Conservation (phyloP, 2,329 filamentous ascomycete genomes). For the Hirsutella rhossiliensis region DNA sequence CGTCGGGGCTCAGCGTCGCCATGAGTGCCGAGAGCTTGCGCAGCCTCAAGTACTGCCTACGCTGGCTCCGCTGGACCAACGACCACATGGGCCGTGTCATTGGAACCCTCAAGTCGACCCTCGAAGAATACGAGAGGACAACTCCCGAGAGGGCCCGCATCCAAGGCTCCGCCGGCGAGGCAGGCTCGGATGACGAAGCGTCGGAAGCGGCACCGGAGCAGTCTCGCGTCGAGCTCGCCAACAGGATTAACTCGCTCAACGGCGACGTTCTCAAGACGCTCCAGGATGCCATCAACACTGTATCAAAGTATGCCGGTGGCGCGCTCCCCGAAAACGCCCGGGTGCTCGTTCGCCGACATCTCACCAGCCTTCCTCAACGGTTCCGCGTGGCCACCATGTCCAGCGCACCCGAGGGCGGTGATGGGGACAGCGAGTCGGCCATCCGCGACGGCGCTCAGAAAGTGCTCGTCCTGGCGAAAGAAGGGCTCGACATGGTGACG, state of each 20-base stretch:
- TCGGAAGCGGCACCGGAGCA: slow-evolving; percentile 12
- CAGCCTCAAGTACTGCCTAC: slow-evolving; percentile 74
- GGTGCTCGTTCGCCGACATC: slow-evolving; percentile 68
- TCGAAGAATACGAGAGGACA: slow-evolving; percentile 65
- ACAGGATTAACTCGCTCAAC: slow-evolving; percentile 55
- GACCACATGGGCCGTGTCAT: slow-evolving; percentile 68
- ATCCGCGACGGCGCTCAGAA: slow-evolving; percentile 52
- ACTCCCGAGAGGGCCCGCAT: slow-evolving; percentile 5
- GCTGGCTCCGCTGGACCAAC: slow-evolving; percentile 71
- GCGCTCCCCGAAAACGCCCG: slow-evolving; percentile 82
- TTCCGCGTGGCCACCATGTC: slow-evolving; percentile 60
- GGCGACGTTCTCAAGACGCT: slow-evolving; percentile 66
- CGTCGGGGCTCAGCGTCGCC: slow-evolving; percentile 79
- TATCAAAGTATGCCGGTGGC: slow-evolving; percentile 84
- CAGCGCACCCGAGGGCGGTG: slow-evolving; percentile 12
- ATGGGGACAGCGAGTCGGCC: slow-evolving; percentile 23
- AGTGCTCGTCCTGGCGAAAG: slow-evolving; percentile 75
- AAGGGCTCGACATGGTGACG: slow-evolving; percentile 87
- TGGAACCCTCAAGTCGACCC: slow-evolving; percentile 56
- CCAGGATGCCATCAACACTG: slow-evolving; percentile 69
- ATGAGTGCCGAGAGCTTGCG: slow-evolving; percentile 82
- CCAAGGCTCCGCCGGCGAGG: not conserved
- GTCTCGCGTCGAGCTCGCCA: slow-evolving; percentile 33
- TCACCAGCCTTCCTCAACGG: slow-evolving; percentile 73
- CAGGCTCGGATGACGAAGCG: not conserved